phyloP scores from a whole-genome alignment of 495 filamentous ascomycete species.

The Physcia stellaris region DNA sequence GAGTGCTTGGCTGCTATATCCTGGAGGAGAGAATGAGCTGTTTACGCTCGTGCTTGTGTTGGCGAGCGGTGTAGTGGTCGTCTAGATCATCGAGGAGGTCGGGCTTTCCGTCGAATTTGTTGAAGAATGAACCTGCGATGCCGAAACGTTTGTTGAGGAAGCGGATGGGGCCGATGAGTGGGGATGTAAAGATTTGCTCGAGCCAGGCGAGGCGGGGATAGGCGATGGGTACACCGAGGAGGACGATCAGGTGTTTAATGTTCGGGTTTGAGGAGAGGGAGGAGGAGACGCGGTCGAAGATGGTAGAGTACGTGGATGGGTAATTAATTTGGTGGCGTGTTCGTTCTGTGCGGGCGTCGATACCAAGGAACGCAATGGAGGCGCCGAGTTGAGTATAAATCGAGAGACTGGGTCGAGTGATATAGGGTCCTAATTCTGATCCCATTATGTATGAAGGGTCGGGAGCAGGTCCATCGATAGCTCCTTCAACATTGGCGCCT shows the following conservation, averaged over 20 bases:
- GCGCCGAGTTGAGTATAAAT: constrained; percentile 77
- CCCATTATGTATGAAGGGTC: constrained; percentile 76
- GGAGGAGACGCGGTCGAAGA: constrained; percentile 53
- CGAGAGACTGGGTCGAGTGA: constrained; percentile 64
- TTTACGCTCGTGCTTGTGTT: constrained; percentile 81
- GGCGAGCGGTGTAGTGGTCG: constrained; percentile 86
- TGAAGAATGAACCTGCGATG: constrained; percentile 72
- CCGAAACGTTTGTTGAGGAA: constrained; percentile 88
- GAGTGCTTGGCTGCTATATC: constrained; percentile 53
- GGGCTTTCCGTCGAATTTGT: constrained; percentile 79
- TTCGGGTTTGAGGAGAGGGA: constrained; percentile 47
- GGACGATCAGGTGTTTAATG: constrained; percentile 61
- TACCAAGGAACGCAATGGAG: constrained; percentile 69
- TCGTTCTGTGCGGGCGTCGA: constrained; percentile 85
- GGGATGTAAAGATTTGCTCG: constrained; percentile 75
- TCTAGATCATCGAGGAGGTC: constrained; percentile 89
- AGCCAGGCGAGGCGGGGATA: constrained; percentile 92
- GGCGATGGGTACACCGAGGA: constrained; percentile 86
- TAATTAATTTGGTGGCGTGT: constrained; percentile 88
- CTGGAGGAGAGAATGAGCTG: constrained; percentile 61
- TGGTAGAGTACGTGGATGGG: constrained; percentile 71
- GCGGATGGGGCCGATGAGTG: constrained; percentile 70
- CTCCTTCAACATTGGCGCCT: too few species aligned
- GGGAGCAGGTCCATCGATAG: constrained; percentile 43
- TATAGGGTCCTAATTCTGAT: constrained; percentile 58